These are phyloP conservation scores for Coccinonectria pachysandricola DNA, from an alignment of 2,329 filamentous ascomycete species.

Conservation along the genomic window DNA sequence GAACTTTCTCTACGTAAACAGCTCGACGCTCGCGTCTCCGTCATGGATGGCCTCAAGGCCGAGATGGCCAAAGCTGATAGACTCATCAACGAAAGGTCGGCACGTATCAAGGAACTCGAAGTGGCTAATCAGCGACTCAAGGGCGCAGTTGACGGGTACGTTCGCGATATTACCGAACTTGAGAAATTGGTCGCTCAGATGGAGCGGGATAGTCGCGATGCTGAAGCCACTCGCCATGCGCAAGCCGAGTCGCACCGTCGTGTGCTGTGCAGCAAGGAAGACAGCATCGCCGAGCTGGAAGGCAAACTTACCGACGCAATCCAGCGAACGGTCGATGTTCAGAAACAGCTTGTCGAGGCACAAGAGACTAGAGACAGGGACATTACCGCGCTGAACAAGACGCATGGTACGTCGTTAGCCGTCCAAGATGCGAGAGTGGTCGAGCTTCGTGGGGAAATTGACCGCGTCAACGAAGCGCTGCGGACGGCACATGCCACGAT, in stretches of 20 bases:
- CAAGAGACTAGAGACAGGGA: constrained; percentile 25
- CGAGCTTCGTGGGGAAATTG: constrained; percentile 39
- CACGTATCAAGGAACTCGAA: constrained; percentile 36
- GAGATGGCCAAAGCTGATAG: constrained; percentile 28
- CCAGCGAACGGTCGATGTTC: constrained; percentile 28
- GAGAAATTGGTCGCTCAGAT: constrained; percentile 40
- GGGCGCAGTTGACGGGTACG: constrained; percentile 41
- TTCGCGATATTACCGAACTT: constrained; percentile 42
- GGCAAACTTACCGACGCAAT: constrained; percentile 31
- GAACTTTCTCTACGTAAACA: constrained; percentile 47
- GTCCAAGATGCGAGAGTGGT: constrained; percentile 38
- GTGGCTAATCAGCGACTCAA: constrained; percentile 39
- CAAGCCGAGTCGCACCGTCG: constrained; percentile 25
- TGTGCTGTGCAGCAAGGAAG: constrained; percentile 26
- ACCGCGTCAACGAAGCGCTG: constrained; percentile 34
- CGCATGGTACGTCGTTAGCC: constrained; percentile 38
- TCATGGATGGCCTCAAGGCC: constrained; percentile 36
- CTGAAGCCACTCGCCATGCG: constrained; percentile 21
- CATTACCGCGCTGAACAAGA: constrained; percentile 26
- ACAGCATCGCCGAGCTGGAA: constrained; percentile 33
- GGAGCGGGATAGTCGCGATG: constrained; percentile 29
- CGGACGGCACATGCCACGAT: constrained; percentile 37
- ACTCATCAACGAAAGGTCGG: constrained; percentile 28
- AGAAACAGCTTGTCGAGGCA: constrained; percentile 27
- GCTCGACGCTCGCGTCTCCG: constrained; percentile 40